Evolutionary conservation across 495 filamentous ascomycete genomes (phyloP).

Genomic region (Aspergillus diversus): DNA sequence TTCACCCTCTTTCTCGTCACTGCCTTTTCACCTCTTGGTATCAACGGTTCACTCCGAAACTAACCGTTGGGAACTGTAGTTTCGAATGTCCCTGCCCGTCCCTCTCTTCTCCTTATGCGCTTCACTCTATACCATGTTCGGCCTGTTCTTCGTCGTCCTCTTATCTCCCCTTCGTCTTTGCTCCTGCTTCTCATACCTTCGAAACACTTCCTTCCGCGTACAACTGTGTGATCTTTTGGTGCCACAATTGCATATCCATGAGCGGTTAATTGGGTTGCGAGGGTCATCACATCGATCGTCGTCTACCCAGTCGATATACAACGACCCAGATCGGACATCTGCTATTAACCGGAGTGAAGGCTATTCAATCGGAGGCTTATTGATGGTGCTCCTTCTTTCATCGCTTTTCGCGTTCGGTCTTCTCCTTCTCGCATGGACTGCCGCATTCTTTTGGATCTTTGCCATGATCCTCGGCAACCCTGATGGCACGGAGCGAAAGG

Average conservation of each 20-base stretch:
- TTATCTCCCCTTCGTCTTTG: conserved; percentile 48
- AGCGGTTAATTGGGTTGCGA: conserved; percentile 42
- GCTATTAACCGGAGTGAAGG: conserved; percentile 25
- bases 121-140: conserved; percentile 49
- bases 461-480: conserved; percentile 65
- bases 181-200: conserved; percentile 40
- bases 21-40: neutral
- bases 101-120: conserved; percentile 49
- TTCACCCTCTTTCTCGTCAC: neutral
- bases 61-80: conserved; percentile 36
- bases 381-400: conserved; percentile 55
- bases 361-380: conserved; percentile 45
- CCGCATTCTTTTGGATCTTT: conserved; percentile 67
- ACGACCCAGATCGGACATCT: conserved; percentile 30
- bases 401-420: conserved; percentile 58
- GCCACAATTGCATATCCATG: conserved; percentile 48
- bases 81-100: conserved; percentile 52
- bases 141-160: conserved; percentile 45
- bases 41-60: conserved; percentile 4
- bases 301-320: conserved; percentile 39
- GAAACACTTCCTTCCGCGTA: conserved; percentile 39
- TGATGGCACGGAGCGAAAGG: conserved; percentile 62
- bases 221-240: conserved; percentile 47
- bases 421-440: conserved; percentile 60
- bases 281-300: conserved; percentile 35